Evolutionary conservation across 495 filamentous ascomycete genomes (phyloP).

Genomic region (Penicillium steckii): DNA sequence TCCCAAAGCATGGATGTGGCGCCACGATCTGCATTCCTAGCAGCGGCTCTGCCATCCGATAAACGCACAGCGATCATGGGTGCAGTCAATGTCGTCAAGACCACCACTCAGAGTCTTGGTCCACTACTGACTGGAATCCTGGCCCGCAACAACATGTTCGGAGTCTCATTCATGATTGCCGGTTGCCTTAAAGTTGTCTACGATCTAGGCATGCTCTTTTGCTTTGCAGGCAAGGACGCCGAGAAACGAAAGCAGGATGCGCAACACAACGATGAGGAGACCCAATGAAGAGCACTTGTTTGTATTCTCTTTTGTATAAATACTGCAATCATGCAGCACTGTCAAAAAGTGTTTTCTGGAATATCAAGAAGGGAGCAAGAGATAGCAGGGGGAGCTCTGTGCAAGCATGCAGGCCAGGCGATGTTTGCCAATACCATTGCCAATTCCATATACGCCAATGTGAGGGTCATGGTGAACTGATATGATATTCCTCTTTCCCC

Average conservation of each 20-base stretch:
- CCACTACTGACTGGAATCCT: conserved; percentile 70
- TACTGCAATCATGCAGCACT: no score
- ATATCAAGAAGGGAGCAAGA: no score
- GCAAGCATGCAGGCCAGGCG: no score
- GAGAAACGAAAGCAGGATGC: conserved; percentile 16
- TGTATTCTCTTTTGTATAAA: no score
- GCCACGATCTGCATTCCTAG: conserved; percentile 76
- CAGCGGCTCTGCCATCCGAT: conserved; percentile 64
- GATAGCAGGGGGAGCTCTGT: no score
- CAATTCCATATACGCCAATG: no score
- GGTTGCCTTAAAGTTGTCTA: conserved; percentile 69
- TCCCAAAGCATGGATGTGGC: conserved; percentile 80
- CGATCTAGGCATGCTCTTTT: conserved; percentile 69
- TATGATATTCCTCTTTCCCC: no score
- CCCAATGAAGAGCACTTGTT: not conserved
- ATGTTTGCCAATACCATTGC: no score
- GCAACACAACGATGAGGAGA: conserved; percentile 16
- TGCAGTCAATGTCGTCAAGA: conserved; percentile 66
- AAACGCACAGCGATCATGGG: conserved; percentile 82
- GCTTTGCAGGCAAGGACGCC: conserved; percentile 53
- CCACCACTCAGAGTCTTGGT: conserved; percentile 58
- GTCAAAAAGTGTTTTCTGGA: no score
- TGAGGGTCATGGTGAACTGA: no score
- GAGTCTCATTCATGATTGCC: conserved; percentile 69
- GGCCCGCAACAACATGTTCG: conserved; percentile 59